phyloP scores from a whole-genome alignment of 225 moss, liverwort and hornwort species.

The Polytrichum commune region DNA sequence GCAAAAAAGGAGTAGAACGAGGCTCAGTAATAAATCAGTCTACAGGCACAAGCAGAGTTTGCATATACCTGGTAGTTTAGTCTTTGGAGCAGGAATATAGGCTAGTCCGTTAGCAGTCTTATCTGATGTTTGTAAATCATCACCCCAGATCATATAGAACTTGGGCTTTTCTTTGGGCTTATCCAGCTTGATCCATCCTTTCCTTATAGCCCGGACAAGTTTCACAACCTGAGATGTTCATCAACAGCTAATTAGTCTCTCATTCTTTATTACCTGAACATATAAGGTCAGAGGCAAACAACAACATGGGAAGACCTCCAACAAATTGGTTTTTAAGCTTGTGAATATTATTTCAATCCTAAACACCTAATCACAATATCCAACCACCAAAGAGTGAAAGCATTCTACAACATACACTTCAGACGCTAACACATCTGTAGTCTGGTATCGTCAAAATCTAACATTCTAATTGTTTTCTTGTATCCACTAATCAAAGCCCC shows the following conservation, averaged over 20 bases:
- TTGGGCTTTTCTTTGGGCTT: slow-evolving; percentile 82
- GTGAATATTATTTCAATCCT: too few species aligned
- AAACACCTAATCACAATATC: too few species aligned
- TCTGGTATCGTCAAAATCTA: too few species aligned
- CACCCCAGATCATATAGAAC: slow-evolving; percentile 90
- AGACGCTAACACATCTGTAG: too few species aligned
- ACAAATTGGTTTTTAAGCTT: too few species aligned
- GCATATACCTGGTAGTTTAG: slow-evolving; percentile 71
- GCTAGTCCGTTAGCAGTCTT: slow-evolving; percentile 90
- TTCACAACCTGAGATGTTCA: slow-evolving; percentile 73
- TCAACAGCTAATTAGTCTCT: too few species aligned
- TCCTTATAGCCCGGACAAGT: slow-evolving; percentile 85
- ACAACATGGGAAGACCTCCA: too few species aligned
- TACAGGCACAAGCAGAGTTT: neutral
- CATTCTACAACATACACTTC: too few species aligned
- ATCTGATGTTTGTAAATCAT: slow-evolving; percentile 63
- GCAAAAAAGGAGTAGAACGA: neutral
- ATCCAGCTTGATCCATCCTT: slow-evolving; percentile 87
- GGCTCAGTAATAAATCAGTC: neutral
- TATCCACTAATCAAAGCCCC: too few species aligned
- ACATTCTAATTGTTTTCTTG: neutral
- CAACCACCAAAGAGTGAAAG: too few species aligned
- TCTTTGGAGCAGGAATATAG: slow-evolving; percentile 89
- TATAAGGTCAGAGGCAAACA: too few species aligned
- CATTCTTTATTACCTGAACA: too few species aligned